Percentiles rank a stretch among this genome's conserved stretches.
Conservation (phyloP, 352 stramenopile species). For the Saprolegnia diclina region DNA sequence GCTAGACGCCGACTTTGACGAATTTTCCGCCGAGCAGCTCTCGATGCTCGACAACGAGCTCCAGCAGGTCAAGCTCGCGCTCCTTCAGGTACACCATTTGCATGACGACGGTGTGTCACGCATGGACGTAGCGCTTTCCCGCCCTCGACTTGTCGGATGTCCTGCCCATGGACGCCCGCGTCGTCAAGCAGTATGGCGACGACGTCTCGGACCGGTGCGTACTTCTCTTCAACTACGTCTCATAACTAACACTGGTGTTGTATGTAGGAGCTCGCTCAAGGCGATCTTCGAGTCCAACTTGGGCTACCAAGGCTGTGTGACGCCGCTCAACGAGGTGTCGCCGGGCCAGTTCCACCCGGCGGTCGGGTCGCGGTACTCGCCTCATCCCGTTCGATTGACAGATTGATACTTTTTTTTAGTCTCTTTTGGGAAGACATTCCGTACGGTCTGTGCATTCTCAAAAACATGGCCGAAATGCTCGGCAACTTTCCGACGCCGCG, state of each 20-base stretch:
- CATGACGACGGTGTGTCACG: background rate
- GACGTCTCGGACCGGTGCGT: slow-evolving; percentile 67
- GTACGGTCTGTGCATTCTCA: slow-evolving; percentile 89
- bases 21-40: slow-evolving; percentile 88
- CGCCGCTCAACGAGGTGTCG: slow-evolving; percentile 74
- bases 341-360: slow-evolving; percentile 75
- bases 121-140: slow-evolving; percentile 62
- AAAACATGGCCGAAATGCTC: slow-evolving; percentile 90
- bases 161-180: slow-evolving; percentile 83
- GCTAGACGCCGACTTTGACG: slow-evolving; percentile 89
- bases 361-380: slow-evolving; percentile 54
- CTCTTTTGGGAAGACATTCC: slow-evolving; percentile 92
- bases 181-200: slow-evolving; percentile 90
- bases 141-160: slow-evolving; percentile 87
- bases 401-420: slow-evolving; percentile 21
- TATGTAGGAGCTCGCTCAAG: slow-evolving; percentile 42
- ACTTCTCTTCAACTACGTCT: too few species aligned
- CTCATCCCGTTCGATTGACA: background rate
- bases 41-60: slow-evolving; percentile 91
- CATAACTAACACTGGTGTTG: too few species aligned
- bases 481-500: slow-evolving; percentile 89
- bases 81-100: slow-evolving; percentile 44
- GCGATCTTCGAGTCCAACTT: slow-evolving; percentile 90
- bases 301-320: slow-evolving; percentile 85
- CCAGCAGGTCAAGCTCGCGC: slow-evolving; percentile 86